Conservation (phyloP, 495 filamentous ascomycete genomes). For the Xylaria longipes region DNA sequence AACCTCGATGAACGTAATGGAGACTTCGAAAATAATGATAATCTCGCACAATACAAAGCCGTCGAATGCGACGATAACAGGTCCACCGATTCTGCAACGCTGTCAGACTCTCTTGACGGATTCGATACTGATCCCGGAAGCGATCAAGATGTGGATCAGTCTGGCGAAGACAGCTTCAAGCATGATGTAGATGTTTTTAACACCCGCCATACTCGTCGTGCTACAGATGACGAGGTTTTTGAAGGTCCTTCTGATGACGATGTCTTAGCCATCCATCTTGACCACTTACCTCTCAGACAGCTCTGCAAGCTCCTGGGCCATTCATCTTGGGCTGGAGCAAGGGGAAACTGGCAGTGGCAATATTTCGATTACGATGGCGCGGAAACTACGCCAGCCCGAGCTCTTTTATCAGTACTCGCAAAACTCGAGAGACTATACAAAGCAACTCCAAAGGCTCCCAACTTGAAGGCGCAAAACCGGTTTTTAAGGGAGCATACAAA, state of each 20-base stretch:
- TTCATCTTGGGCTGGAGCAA: conserved; percentile 29
- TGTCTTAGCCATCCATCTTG: conserved; percentile 28
- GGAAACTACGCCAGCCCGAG: conserved; percentile 25
- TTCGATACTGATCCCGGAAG: conserved; percentile 21
- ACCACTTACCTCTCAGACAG: conserved; percentile 17
- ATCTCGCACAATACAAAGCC: background rate
- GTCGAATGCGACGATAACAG: background rate
- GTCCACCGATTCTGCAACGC: background rate
- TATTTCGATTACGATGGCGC: conserved; percentile 24
- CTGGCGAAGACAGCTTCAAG: conserved; percentile 29
- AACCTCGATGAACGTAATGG: background rate
- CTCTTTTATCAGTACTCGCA: conserved; percentile 29
- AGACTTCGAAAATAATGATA: background rate
- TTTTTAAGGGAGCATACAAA: conserved; percentile 31
- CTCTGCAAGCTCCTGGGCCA: conserved; percentile 28
- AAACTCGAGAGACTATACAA: conserved; percentile 34
- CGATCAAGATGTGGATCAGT: conserved; percentile 4
- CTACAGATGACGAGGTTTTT: conserved; percentile 20
- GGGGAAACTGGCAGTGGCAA: conserved; percentile 20
- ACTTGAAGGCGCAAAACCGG: conserved; percentile 31
- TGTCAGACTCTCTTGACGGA: conserved; percentile 16
- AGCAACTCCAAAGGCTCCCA: conserved; percentile 28
- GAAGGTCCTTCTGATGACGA: conserved; percentile 30
- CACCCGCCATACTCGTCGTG: conserved; percentile 22
- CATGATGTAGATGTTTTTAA: conserved; percentile 33